Percentiles rank a stretch among this genome's conserved stretches.
Conservation (phyloP, 2,329 filamentous ascomycete genomes). For the Alternaria sp. region DNA sequence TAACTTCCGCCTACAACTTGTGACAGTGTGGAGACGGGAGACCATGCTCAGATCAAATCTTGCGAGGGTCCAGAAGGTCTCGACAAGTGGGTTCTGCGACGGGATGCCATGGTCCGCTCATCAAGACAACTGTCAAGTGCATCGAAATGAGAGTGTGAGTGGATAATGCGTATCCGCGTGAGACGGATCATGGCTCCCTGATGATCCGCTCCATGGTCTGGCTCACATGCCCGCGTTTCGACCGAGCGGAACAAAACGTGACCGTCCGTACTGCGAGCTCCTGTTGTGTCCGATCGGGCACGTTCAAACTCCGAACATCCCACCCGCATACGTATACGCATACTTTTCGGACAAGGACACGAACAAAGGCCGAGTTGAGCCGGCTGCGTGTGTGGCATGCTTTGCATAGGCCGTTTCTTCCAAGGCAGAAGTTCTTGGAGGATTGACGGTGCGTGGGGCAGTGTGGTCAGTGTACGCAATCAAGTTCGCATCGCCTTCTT, state of each 20-base stretch:
- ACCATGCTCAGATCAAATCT: conserved; percentile 20
- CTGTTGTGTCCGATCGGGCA: conserved; percentile 17
- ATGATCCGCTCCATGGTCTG: conserved; percentile 19
- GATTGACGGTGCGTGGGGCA: conserved; percentile 12
- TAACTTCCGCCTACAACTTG: conserved; percentile 17
- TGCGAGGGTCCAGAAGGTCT: conserved; percentile 13
- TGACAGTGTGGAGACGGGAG: conserved; percentile 27
- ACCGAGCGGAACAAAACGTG: conserved; percentile 27
- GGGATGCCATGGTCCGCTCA: conserved; percentile 8
- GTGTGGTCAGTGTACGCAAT: conserved; percentile 9
- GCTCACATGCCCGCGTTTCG: conserved; percentile 28
- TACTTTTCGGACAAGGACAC: conserved; percentile 3
- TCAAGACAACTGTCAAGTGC: conserved; percentile 4
- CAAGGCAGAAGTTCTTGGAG: conserved; percentile 20
- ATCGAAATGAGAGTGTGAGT: not conserved
- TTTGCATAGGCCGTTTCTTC: conserved; percentile 4
- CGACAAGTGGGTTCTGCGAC: conserved; percentile 4
- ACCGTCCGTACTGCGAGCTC: conserved; percentile 9
- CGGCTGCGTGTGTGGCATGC: conserved; percentile 14
- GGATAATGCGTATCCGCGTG: not conserved
- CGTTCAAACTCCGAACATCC: conserved; percentile 12
- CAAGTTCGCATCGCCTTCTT: conserved; percentile 14
- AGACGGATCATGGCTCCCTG: conserved; percentile 15
- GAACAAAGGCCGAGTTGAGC: conserved; percentile 11
- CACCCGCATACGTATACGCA: not conserved